Conservation (phyloP, 768 basidiomycete genomes). For the Epithele typhae region DNA sequence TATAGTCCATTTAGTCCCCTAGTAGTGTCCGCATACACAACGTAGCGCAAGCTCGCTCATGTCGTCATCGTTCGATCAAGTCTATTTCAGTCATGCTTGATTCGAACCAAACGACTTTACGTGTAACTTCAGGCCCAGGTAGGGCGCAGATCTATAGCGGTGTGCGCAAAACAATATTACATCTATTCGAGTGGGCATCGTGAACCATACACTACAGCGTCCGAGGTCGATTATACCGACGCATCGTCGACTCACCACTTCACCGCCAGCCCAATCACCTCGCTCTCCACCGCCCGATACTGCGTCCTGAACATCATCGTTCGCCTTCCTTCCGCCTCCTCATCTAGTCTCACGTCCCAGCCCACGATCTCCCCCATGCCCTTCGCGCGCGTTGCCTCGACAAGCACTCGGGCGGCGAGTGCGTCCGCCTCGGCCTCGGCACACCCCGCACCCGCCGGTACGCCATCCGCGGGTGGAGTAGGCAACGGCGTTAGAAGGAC, state of each 20-base stretch:
- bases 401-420: slow-evolving; percentile 34
- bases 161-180: too few relatives aligned
- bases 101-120: too few relatives aligned
- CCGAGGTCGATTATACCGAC: too few relatives aligned
- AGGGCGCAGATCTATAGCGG: too few relatives aligned
- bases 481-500: slow-evolving; percentile 42
- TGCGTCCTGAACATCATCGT: slow-evolving; percentile 63
- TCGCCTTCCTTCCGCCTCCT: slow-evolving; percentile 38
- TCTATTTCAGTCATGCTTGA: too few relatives aligned
- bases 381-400: not conserved
- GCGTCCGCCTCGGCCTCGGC: slow-evolving; percentile 29
- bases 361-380: not conserved
- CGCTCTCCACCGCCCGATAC: slow-evolving; percentile 84
- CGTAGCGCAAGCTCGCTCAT: too few relatives aligned
- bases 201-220: too few relatives aligned
- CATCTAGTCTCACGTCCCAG: slow-evolving; percentile 40
- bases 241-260: slow-evolving; percentile 22
- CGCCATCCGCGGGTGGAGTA: slow-evolving; percentile 27
- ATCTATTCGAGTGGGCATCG: too few relatives aligned
- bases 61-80: too few relatives aligned
- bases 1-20: too few relatives aligned
- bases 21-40: too few relatives aligned
- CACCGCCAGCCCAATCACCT: slow-evolving; percentile 54
- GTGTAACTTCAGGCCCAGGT: too few relatives aligned
- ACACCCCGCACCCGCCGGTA: not conserved